A percentile compares a stretch with the other conserved stretches of the same genome.
These are phyloP conservation scores for Capillidium rhysosporum DNA, from an alignment of 371 early-diverging fungal genomes.

Conservation along the genomic window DNA sequence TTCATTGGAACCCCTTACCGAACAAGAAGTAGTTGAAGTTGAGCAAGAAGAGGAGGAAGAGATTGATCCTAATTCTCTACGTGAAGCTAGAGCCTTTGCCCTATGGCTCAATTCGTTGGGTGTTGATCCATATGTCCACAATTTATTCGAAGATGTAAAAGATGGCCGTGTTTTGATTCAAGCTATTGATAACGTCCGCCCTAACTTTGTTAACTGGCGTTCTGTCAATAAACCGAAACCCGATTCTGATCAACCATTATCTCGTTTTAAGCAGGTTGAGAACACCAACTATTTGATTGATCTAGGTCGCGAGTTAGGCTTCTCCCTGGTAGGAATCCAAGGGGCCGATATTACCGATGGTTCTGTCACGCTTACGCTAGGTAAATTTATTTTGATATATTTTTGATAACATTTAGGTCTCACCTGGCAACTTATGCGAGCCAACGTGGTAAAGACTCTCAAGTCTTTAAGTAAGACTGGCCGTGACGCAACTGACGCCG, in stretches of 20 bases:
- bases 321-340: constrained; percentile 86
- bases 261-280: constrained; percentile 88
- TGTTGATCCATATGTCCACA: constrained; percentile 86
- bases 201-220: constrained; percentile 79
- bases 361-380: constrained; percentile 62
- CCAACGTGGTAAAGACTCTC: constrained; percentile 80
- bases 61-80: constrained; percentile 26
- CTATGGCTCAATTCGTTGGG: constrained; percentile 89
- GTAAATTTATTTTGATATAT: constrained; percentile 8
- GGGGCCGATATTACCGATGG: constrained; percentile 90
- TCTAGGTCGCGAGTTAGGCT: constrained; percentile 63
- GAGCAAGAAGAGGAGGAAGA: constrained; percentile 75
- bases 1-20: constrained; percentile 70
- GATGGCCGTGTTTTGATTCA: constrained; percentile 71
- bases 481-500: constrained; percentile 63
- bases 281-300: constrained; percentile 84
- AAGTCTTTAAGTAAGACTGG: constrained; percentile 62
- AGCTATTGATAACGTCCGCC: constrained; percentile 80
- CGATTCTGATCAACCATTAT: constrained; percentile 30
- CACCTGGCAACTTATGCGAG: constrained; percentile 96
- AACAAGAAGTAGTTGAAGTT: constrained; percentile 64
- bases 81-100: constrained; percentile 40
- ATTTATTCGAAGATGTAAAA: constrained; percentile 64
- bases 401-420: constrained; percentile 17
- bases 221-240: constrained; percentile 31